A percentile compares a stretch with the other conserved stretches of the same genome.
These are phyloP conservation scores for Hypoxylon lienhwacheense DNA, from an alignment of 495 filamentous ascomycete species.

Conservation along the genomic window DNA sequence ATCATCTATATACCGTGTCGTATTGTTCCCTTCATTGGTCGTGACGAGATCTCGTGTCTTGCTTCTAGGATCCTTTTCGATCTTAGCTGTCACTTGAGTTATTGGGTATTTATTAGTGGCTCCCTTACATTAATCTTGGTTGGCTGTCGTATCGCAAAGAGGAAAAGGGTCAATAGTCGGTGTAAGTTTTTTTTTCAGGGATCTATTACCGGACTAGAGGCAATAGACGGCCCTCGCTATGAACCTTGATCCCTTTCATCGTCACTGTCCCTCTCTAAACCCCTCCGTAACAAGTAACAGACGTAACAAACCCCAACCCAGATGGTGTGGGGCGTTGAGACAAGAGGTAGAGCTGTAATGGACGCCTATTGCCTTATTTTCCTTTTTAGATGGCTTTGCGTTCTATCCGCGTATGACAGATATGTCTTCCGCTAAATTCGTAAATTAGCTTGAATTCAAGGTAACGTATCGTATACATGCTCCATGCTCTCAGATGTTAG, in stretches of 20 bases:
- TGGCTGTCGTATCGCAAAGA: constrained; percentile 13
- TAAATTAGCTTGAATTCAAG: not conserved
- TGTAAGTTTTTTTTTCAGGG: constrained; percentile 1
- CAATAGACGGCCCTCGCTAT: constrained; percentile 11
- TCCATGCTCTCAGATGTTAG: not conserved
- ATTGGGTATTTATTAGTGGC: constrained; percentile 8
- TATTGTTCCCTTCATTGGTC: constrained; percentile 16
- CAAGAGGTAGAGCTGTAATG: constrained; percentile 11
- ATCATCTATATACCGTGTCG: constrained; percentile 9
- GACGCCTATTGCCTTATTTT: not conserved
- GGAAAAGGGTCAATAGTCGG: constrained; percentile 27
- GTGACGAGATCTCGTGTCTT: constrained; percentile 30
- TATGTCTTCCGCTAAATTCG: not conserved
- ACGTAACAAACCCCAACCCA: constrained; percentile 37
- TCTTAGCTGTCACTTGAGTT: constrained; percentile 29
- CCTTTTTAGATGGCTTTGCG: too few species aligned
- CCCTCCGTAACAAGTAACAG: too few species aligned
- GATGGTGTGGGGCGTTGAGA: constrained; percentile 22
- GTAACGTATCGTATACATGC: not conserved
- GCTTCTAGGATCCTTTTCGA: constrained; percentile 11
- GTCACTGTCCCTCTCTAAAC: constrained; percentile 1
- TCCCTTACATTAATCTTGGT: constrained; percentile 21
- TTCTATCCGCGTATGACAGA: too few species aligned
- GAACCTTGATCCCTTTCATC: too few species aligned
- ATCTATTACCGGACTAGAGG: constrained; percentile 6